Percentiles rank a stretch among this genome's conserved stretches.
Conservation (phyloP, 192 early-diverging fungal species). For the Coemansia sp. region DNA sequence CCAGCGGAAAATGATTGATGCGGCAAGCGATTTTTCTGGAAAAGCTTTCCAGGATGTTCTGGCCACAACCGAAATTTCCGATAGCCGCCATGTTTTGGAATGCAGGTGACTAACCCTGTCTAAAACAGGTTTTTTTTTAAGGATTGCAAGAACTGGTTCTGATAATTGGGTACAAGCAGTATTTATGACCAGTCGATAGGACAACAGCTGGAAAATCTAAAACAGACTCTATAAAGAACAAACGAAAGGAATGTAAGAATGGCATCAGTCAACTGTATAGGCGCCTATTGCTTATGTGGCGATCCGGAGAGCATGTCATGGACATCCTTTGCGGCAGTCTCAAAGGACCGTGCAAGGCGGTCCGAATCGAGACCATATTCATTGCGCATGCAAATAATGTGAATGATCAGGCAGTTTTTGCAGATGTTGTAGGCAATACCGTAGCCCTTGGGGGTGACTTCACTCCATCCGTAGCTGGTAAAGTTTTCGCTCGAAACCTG, state of each 20-base stretch:
- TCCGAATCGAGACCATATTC: constrained; percentile 57
- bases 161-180: neutral
- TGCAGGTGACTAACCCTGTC: neutral
- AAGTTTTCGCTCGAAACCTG: constrained; percentile 91
- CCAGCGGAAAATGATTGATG: neutral
- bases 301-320: constrained; percentile 41
- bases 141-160: neutral
- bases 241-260: constrained; percentile 1
- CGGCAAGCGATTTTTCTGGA: neutral
- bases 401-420: constrained; percentile 79
- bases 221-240: neutral
- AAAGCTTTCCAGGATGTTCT: neutral
- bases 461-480: constrained; percentile 91
- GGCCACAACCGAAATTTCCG: neutral
- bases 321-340: constrained; percentile 85
- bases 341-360: constrained; percentile 70
- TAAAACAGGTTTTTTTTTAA: constrained; percentile 3
- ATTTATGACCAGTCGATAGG: neutral
- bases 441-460: constrained; percentile 85
- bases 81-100: neutral
- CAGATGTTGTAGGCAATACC: constrained; percentile 96
- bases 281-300: neutral
- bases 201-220: neutral
- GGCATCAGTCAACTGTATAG: neutral
- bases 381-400: constrained; percentile 72